Evolutionary conservation across 345 rosid genomes (phyloP), one percentile per base, ranked within the genome.

Genomic region (Carallia brachiata): DNA sequence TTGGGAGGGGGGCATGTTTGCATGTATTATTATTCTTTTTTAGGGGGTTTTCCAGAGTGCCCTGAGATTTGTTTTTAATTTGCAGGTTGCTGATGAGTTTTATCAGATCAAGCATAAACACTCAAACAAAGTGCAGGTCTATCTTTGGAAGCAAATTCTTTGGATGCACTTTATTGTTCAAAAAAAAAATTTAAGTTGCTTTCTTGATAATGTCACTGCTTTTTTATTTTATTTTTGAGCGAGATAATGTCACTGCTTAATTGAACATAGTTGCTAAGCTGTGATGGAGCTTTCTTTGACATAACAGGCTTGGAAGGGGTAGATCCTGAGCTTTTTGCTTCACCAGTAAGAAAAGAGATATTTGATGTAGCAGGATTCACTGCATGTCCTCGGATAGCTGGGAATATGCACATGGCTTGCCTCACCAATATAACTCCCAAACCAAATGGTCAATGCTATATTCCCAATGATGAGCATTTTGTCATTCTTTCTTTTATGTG

Each of bases 211-310:
- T 31, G 19, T 61, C 74, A 23, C 48, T 70, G 23, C 67, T 73
- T 34, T 23, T 23, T 23, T 23, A n/a, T 23, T 23, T 23, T 23
- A 23, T 23, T 23, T 23, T 23, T 23, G 23, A 23, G 23, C 23
- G 23, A 23, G 23, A 23, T 23, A 23, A 23, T 23, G 23, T 61
- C 74, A 23, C 52, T 68, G 23, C 67, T 73, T 34, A 54, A 71
- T 37, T 75, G 75, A 70, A 39, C 70, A 44, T 72, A 90, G 97
- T 96, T 97, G 36, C 81, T 94, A 70, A 91, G 97, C 82, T 94
- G 98, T 60, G 98, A 91, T 36, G 98, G 91, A 83, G 97, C 98
- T 57, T 94, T 91, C 85, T 77, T 94, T 75, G 93, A 94, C 75
- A 77, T 88, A 40, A 78, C 87, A 12, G 83, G 84, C 72, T 73